A percentile compares a stretch with the other conserved stretches of the same genome.
Conservation (phyloP, 2,329 filamentous ascomycete genomes). For the Alternaria burnsii region DNA sequence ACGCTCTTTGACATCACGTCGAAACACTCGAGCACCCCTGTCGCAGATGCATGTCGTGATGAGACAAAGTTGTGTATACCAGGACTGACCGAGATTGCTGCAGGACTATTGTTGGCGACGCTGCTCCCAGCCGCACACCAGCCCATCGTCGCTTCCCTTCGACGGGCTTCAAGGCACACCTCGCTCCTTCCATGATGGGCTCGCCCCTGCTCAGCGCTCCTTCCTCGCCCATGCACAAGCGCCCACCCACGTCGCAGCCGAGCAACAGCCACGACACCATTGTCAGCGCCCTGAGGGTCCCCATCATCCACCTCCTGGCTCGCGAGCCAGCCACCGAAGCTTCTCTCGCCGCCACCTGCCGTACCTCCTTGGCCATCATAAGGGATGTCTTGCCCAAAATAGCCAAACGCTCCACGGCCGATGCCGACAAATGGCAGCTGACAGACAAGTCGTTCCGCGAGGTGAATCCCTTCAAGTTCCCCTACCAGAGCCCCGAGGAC, state of each 20-base stretch:
- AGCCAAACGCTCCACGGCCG: constrained; percentile 59
- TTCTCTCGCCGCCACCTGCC: constrained; percentile 43
- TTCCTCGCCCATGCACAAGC: constrained; percentile 47
- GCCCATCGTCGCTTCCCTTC: constrained; percentile 49
- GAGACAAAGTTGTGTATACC: constrained; percentile 22
- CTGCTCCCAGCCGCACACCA: constrained; percentile 42
- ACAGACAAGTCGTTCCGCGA: constrained; percentile 68
- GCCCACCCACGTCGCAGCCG: constrained; percentile 55
- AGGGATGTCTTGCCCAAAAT: constrained; percentile 58
- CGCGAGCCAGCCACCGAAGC: constrained; percentile 43
- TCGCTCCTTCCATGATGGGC: constrained; percentile 48
- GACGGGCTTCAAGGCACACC: constrained; percentile 48
- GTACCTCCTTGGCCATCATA: constrained; percentile 38
- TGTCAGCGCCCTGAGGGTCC: constrained; percentile 54
- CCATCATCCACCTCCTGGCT: constrained; percentile 64
- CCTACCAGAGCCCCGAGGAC: constrained; percentile 64
- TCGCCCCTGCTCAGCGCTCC: constrained; percentile 52
- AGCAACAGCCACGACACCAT: constrained; percentile 42
- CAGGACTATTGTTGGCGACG: constrained; percentile 50
- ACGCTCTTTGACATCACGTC: constrained; percentile 27
- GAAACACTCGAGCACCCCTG: constrained; percentile 22
- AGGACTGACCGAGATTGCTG: constrained; percentile 43
- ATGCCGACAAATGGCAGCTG: constrained; percentile 56
- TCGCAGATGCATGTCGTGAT: constrained; percentile 10
- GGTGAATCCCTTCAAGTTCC: constrained; percentile 68